Conservation (phyloP, 2,329 filamentous ascomycete species). For the Aspergillus sclerotialis region DNA sequence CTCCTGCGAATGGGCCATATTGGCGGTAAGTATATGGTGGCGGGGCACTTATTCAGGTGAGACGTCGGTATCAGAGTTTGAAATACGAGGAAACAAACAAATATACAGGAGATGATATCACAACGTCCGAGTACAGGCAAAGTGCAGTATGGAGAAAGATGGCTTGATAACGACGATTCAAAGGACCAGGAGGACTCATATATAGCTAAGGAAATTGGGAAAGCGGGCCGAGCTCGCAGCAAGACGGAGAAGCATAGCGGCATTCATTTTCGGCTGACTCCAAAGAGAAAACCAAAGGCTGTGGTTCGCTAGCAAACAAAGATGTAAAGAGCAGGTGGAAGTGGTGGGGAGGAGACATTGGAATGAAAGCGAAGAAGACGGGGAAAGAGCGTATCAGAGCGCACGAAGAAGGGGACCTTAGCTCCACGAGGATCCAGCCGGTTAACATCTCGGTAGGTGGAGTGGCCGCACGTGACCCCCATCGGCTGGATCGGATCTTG, state of each 20-base stretch:
- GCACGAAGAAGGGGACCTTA: not conserved
- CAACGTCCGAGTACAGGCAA: no score
- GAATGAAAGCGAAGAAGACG: not conserved
- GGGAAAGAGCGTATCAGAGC: not conserved
- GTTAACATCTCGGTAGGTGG: constrained; percentile 26
- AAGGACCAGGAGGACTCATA: constrained; percentile 13
- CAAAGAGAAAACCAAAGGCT: constrained; percentile 6
- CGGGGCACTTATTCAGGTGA: not conserved
- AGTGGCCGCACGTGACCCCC: constrained; percentile 21
- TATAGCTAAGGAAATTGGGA: constrained; percentile 18
- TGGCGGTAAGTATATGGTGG: constrained; percentile 5
- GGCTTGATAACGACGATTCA: constrained; percentile 3
- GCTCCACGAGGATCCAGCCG: no score
- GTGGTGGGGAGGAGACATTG: not conserved
- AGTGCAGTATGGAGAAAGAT: no score
- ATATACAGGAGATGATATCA: no score
- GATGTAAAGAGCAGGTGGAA: not conserved
- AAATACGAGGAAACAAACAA: no score
- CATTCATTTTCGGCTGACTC: constrained; percentile 28
- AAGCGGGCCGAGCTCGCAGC: constrained; percentile 5
- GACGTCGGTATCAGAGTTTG: constrained; percentile 2
- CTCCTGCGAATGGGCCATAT: constrained; percentile 19
- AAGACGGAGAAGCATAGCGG: constrained; percentile 25
- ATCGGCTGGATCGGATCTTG: constrained; percentile 18
- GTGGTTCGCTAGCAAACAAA: constrained; percentile 3